Evolutionary conservation across 225 moss, liverwort and hornwort species (phyloP).

Genomic region (Physcomitrium patens): DNA sequence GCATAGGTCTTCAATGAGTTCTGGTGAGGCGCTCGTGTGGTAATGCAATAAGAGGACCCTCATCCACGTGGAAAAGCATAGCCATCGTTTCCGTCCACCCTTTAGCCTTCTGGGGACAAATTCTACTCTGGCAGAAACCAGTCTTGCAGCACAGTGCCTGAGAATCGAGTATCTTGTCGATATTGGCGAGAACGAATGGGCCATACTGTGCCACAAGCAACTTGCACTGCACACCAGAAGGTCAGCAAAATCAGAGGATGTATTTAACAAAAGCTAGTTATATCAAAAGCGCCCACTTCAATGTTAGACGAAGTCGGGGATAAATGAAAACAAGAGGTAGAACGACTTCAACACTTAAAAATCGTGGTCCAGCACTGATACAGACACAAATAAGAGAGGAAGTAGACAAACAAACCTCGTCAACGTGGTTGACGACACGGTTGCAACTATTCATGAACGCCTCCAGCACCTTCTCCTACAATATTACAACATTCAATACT

Average conservation of each 20-base stretch:
- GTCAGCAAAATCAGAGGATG: neutral
- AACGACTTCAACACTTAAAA: no score
- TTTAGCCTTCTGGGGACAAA: constrained; percentile 47
- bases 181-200: constrained; percentile 81
- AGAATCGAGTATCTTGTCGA: constrained; percentile 80
- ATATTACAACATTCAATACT: constrained; percentile 1
- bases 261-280: no score
- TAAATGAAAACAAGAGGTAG: neutral
- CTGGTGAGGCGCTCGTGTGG: constrained; percentile 32
- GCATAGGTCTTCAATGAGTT: constrained; percentile 15
- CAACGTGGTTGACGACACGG: constrained; percentile 83
- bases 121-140: constrained; percentile 60
- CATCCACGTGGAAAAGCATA: constrained; percentile 26
- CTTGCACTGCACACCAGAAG: constrained; percentile 64
- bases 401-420: constrained; percentile 57
- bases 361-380: neutral
- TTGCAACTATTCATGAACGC: constrained; percentile 72
- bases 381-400: neutral
- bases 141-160: constrained; percentile 78
- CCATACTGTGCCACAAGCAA: constrained; percentile 77
- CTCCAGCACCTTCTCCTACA: constrained; percentile 77
- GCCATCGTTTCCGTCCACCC: constrained; percentile 43
- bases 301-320: neutral
- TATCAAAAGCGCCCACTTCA: neutral
- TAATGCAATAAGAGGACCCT: constrained; percentile 28